These are phyloP conservation scores for Yamadazyma endophytica DNA, from an alignment of 805 yeast species.

Conservation along the genomic window DNA sequence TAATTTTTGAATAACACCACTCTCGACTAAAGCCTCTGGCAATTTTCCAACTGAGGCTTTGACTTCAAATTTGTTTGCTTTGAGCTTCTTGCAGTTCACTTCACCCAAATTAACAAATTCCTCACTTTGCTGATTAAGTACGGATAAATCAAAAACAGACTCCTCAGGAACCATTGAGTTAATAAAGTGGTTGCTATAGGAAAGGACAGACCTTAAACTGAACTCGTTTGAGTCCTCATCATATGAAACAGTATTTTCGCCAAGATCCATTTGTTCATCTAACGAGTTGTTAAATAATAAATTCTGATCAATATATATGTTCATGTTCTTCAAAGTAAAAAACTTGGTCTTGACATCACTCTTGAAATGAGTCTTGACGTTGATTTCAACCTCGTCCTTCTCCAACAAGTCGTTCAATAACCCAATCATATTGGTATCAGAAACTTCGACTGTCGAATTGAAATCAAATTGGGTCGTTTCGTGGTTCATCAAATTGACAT, in stretches of 20 bases:
- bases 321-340: slow-evolving; percentile 10
- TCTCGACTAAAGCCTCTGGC: no score
- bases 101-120: no score
- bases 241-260: no score
- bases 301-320: slow-evolving; percentile 10
- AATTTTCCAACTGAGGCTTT: no score
- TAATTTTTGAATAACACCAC: slow-evolving; percentile 3
- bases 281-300: slow-evolving; percentile 8
- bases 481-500: slow-evolving; percentile 6
- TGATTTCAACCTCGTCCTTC: slow-evolving; percentile 15
- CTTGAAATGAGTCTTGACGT: slow-evolving; percentile 16
- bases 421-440: slow-evolving; percentile 8
- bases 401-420: slow-evolving; percentile 12
- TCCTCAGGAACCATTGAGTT: no score
- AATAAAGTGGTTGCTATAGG: no score
- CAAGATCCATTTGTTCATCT: no score
- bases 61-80: no score
- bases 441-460: slow-evolving; percentile 7
- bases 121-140: no score
- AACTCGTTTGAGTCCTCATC: background rate
- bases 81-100: no score
- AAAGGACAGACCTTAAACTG: background rate
- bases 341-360: slow-evolving; percentile 16
- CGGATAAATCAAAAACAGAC: no score
- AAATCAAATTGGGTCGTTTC: slow-evolving; percentile 7